A percentile compares a stretch with the other conserved stretches of the same genome.
These are phyloP conservation scores for Colletotrichum orchidophilum DNA, from an alignment of 2,329 filamentous ascomycete species.

Conservation along the genomic window DNA sequence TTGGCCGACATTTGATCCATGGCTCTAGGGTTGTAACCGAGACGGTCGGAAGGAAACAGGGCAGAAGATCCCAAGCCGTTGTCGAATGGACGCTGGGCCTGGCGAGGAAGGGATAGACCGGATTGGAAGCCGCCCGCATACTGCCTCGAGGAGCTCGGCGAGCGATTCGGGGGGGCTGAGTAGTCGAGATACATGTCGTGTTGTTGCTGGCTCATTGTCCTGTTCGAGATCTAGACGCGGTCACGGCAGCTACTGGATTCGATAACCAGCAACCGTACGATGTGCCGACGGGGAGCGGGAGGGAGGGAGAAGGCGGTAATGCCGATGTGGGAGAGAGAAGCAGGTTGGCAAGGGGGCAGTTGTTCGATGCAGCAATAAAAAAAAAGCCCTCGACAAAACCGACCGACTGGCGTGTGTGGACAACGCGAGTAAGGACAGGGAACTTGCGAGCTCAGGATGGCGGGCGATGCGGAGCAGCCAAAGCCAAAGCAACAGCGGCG, in stretches of 20 bases:
- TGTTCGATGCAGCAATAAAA: slow-evolving; percentile 16
- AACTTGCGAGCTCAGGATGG: neutral
- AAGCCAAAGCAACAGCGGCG: neutral
- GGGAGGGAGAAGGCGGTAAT: slow-evolving; percentile 7
- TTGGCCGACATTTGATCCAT: slow-evolving; percentile 57
- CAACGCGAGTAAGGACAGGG: neutral
- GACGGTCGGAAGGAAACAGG: slow-evolving; percentile 76
- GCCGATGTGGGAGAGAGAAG: slow-evolving; percentile 18
- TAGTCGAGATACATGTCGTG: slow-evolving; percentile 81
- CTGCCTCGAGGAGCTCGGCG: slow-evolving; percentile 51
- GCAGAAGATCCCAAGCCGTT: slow-evolving; percentile 69
- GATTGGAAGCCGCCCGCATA: slow-evolving; percentile 63
- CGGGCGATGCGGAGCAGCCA: slow-evolving; percentile 10
- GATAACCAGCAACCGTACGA: slow-evolving; percentile 23
- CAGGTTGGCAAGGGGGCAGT: slow-evolving; percentile 25
- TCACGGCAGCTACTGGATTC: slow-evolving; percentile 16
- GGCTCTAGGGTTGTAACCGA: slow-evolving; percentile 68
- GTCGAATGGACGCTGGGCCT: slow-evolving; percentile 81
- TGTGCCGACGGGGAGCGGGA: slow-evolving; percentile 11
- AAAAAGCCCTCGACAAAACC: slow-evolving; percentile 22
- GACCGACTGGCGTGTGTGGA: slow-evolving; percentile 8
- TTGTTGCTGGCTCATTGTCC: slow-evolving; percentile 61
- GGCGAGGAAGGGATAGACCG: slow-evolving; percentile 53
- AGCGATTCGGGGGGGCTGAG: slow-evolving; percentile 62
- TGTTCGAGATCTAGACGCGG: slow-evolving; percentile 12